A percentile compares a stretch with the other conserved stretches of the same genome.
Evolutionary conservation across 805 yeast species (phyloP).

Genomic region (Clavispora santaluciae): DNA sequence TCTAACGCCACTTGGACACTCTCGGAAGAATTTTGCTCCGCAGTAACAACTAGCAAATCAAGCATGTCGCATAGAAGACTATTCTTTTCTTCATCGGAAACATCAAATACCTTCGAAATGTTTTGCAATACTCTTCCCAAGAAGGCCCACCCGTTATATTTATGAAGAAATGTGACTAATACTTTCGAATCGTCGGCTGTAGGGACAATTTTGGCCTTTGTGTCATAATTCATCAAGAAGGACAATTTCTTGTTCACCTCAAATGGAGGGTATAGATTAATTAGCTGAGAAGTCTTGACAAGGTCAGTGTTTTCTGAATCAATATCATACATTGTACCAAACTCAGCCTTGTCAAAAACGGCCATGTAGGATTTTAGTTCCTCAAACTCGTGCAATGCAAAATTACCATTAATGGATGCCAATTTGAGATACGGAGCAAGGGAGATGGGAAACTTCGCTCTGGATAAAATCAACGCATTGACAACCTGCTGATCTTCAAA

Average conservation of each 20-base stretch:
- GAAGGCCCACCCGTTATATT: slow-evolving; percentile 83
- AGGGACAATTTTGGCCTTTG: slow-evolving; percentile 69
- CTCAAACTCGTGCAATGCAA: slow-evolving; percentile 61
- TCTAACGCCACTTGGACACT: slow-evolving; percentile 27
- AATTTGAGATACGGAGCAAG: slow-evolving; percentile 58
- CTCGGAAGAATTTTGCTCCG: slow-evolving; percentile 33
- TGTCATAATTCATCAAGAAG: slow-evolving; percentile 41
- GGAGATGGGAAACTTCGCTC: slow-evolving; percentile 71
- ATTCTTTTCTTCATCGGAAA: slow-evolving; percentile 32
- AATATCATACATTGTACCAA: slow-evolving; percentile 37
- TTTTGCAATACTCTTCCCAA: slow-evolving; percentile 76
- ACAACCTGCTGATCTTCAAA: slow-evolving; percentile 42
- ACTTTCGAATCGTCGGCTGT: slow-evolving; percentile 30
- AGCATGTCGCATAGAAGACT: slow-evolving; percentile 45
- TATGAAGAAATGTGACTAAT: slow-evolving; percentile 62
- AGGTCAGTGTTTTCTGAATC: slow-evolving; percentile 51
- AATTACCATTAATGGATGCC: slow-evolving; percentile 56
- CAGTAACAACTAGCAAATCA: slow-evolving; percentile 45
- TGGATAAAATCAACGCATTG: slow-evolving; percentile 46
- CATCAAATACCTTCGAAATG: slow-evolving; percentile 38
- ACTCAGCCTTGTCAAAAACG: slow-evolving; percentile 33
- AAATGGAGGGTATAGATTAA: slow-evolving; percentile 54
- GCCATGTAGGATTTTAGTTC: slow-evolving; percentile 61
- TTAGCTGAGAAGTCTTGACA: slow-evolving; percentile 43
- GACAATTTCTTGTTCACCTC: slow-evolving; percentile 46